phyloP scores from a whole-genome alignment of 768 basidiomycete genomes.

The Gautieria morchelliformis region DNA sequence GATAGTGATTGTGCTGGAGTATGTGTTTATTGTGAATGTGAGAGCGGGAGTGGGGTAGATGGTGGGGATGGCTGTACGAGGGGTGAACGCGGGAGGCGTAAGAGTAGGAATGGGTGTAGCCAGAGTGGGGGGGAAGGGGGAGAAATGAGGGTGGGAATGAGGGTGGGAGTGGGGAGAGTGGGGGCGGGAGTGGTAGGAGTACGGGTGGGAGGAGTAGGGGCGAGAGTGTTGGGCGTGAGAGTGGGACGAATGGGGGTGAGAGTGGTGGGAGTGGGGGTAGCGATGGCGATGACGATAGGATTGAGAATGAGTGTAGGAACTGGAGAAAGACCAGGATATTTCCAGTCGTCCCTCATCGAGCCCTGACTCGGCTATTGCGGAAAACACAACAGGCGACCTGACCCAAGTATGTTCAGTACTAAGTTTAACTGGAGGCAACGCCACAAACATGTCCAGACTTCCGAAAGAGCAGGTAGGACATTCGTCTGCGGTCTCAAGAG shows the following conservation, averaged over 20 bases:
- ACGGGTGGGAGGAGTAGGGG: neutral
- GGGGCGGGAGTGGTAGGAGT: neutral
- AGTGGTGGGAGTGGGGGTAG: neutral
- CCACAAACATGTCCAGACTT: constrained; percentile 4
- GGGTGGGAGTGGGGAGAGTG: neutral
- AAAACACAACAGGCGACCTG: constrained; percentile 4
- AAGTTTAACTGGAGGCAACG: neutral
- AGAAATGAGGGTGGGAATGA: no score
- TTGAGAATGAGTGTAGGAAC: neutral
- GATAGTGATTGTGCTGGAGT: neutral
- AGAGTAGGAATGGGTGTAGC: neutral
- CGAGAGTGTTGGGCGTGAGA: neutral
- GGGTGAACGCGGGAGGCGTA: neutral
- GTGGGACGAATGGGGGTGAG: neutral
- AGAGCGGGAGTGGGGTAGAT: neutral
- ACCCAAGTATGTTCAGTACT: neutral
- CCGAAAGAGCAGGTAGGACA: neutral
- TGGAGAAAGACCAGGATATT: neutral
- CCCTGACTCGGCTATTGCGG: neutral
- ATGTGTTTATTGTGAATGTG: neutral
- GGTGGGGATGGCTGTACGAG: neutral
- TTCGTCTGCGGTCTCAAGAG: neutral
- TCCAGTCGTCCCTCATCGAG: neutral
- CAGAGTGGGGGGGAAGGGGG: neutral
- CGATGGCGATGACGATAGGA: neutral